A percentile compares a stretch with the other conserved stretches of the same genome.
Evolutionary conservation across 768 basidiomycete species (phyloP).

Genomic region (Chalciporus sphaerocephalus): DNA sequence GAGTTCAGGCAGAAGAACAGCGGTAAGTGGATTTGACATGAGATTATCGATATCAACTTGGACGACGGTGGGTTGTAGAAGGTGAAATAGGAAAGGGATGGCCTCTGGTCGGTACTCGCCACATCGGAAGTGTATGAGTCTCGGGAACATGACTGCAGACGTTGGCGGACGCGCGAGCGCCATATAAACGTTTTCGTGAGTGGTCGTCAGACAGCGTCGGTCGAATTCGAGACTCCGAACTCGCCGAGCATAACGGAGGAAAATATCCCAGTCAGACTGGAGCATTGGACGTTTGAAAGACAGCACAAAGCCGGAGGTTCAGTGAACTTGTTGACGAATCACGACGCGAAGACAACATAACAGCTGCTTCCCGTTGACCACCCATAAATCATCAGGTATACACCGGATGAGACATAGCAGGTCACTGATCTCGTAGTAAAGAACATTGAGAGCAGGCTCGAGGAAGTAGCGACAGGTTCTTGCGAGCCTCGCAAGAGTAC

Average conservation of each 20-base stretch:
- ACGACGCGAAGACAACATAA: conserved; percentile 7
- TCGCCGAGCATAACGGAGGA: conserved; percentile 26
- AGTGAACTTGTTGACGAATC: background rate
- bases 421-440: conserved; percentile 30
- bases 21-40: conserved; percentile 24
- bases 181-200: conserved; percentile 19
- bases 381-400: conserved; percentile 31
- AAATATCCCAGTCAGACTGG: conserved; percentile 26
- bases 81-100: conserved; percentile 21
- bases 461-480: conserved; percentile 30
- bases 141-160: conserved; percentile 21
- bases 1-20: conserved; percentile 14
- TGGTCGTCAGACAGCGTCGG: conserved; percentile 22
- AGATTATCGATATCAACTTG: conserved; percentile 29
- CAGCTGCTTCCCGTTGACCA: conserved; percentile 29
- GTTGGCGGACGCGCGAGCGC: conserved; percentile 15
- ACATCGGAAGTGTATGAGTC: conserved; percentile 27
- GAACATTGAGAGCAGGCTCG: conserved; percentile 30
- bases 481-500: conserved; percentile 31
- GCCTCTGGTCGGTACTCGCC: conserved; percentile 24
- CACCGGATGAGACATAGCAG: conserved; percentile 31
- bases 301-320: conserved; percentile 5
- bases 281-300: conserved; percentile 20
- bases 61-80: conserved; percentile 24
- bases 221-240: conserved; percentile 32